Conservation (phyloP, 1,284 basidiomycete species). For the Abortiporus biennis region DNA sequence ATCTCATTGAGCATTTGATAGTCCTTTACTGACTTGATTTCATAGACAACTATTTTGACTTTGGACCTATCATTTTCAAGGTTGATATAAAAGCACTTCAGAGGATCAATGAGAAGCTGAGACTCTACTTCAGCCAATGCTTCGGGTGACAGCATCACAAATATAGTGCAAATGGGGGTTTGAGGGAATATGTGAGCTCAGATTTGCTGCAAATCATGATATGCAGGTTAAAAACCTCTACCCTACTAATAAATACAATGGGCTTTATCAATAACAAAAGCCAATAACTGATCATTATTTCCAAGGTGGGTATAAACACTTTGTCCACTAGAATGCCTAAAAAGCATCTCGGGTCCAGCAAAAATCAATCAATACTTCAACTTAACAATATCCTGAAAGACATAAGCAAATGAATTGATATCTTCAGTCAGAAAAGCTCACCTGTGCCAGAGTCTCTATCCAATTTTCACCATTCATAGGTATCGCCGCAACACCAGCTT, state of each 20-base stretch:
- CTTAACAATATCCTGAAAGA: conserved; percentile 17
- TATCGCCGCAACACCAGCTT: conserved; percentile 20
- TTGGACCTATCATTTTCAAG: background rate
- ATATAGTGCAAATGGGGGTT: background rate
- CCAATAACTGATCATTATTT: background rate
- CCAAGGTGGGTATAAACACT: background rate
- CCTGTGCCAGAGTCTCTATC: conserved; percentile 15
- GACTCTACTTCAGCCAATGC: background rate
- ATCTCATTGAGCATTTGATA: too few relatives aligned
- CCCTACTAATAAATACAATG: background rate
- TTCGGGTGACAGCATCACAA: background rate
- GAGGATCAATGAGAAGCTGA: background rate
- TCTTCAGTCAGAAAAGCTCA: conserved; percentile 6
- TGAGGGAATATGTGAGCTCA: background rate
- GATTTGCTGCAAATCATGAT: background rate
- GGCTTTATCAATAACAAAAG: background rate
- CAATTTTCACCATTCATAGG: conserved; percentile 29
- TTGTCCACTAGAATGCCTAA: conserved; percentile 19
- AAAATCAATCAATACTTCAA: conserved; percentile 22
- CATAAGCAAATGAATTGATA: background rate
- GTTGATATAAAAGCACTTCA: background rate
- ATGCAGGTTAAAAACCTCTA: background rate
- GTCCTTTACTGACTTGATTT: background rate
- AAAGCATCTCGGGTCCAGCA: conserved; percentile 31
- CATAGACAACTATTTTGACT: background rate